phyloP scores from a whole-genome alignment of 108 stramenopile species.

The Cyclotella sp. region DNA sequence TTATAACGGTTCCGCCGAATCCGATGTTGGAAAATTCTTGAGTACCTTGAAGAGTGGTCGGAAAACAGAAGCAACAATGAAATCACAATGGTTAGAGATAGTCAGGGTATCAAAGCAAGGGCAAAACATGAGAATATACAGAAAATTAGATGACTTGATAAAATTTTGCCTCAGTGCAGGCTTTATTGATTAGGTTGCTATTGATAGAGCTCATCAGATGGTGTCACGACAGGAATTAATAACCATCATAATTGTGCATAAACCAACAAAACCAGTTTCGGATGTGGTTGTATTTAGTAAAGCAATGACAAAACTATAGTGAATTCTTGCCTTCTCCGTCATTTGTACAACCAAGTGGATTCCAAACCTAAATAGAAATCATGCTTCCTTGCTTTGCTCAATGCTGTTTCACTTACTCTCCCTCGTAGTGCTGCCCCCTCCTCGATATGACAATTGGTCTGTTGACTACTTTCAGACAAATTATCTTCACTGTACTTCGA shows the following conservation, averaged over 20 bases:
- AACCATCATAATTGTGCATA: neutral
- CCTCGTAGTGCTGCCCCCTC: constrained; percentile 13
- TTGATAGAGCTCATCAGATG: neutral
- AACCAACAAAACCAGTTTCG: too few species aligned
- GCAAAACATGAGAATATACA: constrained; percentile 83
- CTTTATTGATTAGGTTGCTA: constrained; percentile 59
- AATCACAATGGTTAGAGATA: constrained; percentile 80
- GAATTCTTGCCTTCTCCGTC: constrained; percentile 10
- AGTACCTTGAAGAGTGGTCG: constrained; percentile 63
- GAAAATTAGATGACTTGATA: constrained; percentile 65
- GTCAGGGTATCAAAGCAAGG: constrained; percentile 71
- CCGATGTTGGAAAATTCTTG: constrained; percentile 78
- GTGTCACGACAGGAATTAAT: neutral
- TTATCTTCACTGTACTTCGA: constrained; percentile 18
- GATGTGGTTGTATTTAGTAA: too few species aligned
- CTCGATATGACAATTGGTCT: neutral
- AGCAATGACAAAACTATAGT: neutral
- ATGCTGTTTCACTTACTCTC: constrained; percentile 48
- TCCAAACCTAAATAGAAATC: constrained; percentile 88
- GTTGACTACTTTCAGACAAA: neutral
- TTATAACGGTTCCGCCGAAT: constrained; percentile 73
- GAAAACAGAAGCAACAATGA: constrained; percentile 55
- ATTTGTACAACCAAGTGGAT: constrained; percentile 68
- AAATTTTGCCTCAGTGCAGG: constrained; percentile 74
- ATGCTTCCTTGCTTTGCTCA: constrained; percentile 71